These are phyloP conservation scores for Blakeslea trispora DNA, from an alignment of 371 early-diverging fungal genomes.

Conservation along the genomic window DNA sequence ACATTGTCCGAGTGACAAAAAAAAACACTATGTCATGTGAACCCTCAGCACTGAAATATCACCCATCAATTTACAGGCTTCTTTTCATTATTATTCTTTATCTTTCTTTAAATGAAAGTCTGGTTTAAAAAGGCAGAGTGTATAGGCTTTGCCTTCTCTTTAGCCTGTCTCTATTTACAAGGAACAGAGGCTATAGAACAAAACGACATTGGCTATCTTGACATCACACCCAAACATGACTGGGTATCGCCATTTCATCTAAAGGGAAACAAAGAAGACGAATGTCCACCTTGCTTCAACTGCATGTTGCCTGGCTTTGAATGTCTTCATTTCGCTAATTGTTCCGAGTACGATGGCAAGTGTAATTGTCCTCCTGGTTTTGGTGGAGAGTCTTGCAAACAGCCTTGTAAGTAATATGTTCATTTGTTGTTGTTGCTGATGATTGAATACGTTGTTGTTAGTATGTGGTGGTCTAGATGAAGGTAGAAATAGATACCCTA, in stretches of 20 bases:
- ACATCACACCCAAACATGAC: not conserved
- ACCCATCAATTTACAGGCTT: too few relatives aligned
- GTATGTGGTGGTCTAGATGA: slow-evolving; percentile 72
- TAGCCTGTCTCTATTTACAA: not conserved
- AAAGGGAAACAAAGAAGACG: slow-evolving; percentile 15
- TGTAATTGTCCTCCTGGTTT: slow-evolving; percentile 88
- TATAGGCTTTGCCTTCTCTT: not conserved
- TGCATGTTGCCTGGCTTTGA: slow-evolving; percentile 74
- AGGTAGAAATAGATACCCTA: slow-evolving; percentile 62
- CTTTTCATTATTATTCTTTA: not conserved
- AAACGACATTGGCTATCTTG: not conserved
- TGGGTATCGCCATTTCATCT: not conserved
- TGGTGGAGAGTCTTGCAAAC: slow-evolving; percentile 86
- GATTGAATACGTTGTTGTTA: slow-evolving; percentile 14
- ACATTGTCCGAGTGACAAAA: too few relatives aligned
- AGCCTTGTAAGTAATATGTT: slow-evolving; percentile 61
- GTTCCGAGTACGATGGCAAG: slow-evolving; percentile 76
- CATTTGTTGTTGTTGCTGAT: too few relatives aligned
- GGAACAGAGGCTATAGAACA: not conserved
- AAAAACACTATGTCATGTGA: not conserved
- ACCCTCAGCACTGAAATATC: not conserved
- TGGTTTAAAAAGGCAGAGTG: not conserved
- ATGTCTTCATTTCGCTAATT: slow-evolving; percentile 81
- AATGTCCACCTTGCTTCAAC: slow-evolving; percentile 87
- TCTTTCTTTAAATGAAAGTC: not conserved